A percentile compares a stretch with the other conserved stretches of the same genome.
Conservation (phyloP, 2,329 filamentous ascomycete genomes). For the Paecilomyces variotii region DNA sequence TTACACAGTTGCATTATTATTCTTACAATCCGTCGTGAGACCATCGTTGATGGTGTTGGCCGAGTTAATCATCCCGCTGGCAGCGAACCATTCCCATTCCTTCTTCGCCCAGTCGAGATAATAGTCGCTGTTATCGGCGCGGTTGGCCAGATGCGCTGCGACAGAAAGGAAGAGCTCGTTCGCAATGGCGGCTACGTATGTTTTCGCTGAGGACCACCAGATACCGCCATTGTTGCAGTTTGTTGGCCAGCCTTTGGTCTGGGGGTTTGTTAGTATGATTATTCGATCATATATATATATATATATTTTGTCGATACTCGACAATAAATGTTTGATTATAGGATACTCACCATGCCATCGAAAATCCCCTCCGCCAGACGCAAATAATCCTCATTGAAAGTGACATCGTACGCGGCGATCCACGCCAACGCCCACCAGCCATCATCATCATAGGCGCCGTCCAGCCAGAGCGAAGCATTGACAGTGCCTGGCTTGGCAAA, state of each 20-base stretch:
- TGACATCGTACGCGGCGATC: slow-evolving; percentile 49
- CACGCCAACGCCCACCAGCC: slow-evolving; percentile 48
- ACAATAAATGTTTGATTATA: background rate
- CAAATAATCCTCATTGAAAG: slow-evolving; percentile 38
- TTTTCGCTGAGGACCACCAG: slow-evolving; percentile 40
- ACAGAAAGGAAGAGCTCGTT: slow-evolving; percentile 51
- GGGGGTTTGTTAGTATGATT: background rate
- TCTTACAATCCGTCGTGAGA: slow-evolving; percentile 43
- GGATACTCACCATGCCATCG: slow-evolving; percentile 29
- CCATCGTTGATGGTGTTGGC: slow-evolving; percentile 49
- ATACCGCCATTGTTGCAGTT: slow-evolving; percentile 40
- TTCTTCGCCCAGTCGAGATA: slow-evolving; percentile 41
- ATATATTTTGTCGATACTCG: no score
- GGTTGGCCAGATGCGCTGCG: slow-evolving; percentile 49
- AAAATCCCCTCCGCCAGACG: slow-evolving; percentile 44
- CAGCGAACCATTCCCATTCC: slow-evolving; percentile 45
- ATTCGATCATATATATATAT: no score
- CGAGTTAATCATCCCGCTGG: slow-evolving; percentile 40
- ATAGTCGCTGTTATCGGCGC: slow-evolving; percentile 28
- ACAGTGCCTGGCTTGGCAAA: background rate
- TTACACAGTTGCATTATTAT: slow-evolving; percentile 32
- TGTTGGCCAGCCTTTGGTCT: slow-evolving; percentile 34
- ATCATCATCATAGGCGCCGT: slow-evolving; percentile 43
- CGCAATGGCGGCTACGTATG: slow-evolving; percentile 46
- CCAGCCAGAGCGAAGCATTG: slow-evolving; percentile 19